Conservation (phyloP, 257 asterid genomes). For the Nyctanthes arbortristis region DNA sequence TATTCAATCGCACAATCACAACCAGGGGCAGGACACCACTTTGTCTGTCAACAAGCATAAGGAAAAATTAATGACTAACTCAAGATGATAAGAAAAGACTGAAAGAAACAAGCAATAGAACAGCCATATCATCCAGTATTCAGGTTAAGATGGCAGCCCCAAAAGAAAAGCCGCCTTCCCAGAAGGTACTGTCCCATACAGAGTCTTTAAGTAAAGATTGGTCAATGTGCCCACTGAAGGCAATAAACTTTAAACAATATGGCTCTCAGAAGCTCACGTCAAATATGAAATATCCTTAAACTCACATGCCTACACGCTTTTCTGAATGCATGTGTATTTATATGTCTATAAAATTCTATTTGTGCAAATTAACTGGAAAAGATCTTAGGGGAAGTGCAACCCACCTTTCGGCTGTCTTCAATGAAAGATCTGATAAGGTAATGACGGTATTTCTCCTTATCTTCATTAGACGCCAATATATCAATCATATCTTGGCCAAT, state of each 20-base stretch:
- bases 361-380: neutral
- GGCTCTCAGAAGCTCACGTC: neutral
- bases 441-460: slow-evolving; percentile 74
- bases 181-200: slow-evolving; percentile 4
- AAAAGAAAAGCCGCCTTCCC: slow-evolving; percentile 10
- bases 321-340: slow-evolving; percentile 4
- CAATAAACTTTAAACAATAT: neutral
- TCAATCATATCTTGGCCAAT: slow-evolving; percentile 84
- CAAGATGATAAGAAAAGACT: neutral
- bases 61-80: slow-evolving; percentile 1
- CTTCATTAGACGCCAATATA: slow-evolving; percentile 51
- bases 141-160: slow-evolving; percentile 5
- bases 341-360: neutral
- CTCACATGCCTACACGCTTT: neutral
- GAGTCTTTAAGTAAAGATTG: neutral
- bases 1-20: slow-evolving; percentile 91
- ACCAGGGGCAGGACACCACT: slow-evolving; percentile 99
- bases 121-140: slow-evolving; percentile 12
- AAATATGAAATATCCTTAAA: neutral
- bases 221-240: neutral
- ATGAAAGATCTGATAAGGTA: slow-evolving; percentile 90
- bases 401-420: slow-evolving; percentile 93
- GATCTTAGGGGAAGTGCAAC: slow-evolving; percentile 19
- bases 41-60: slow-evolving; percentile 55
- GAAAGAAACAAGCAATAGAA: slow-evolving; percentile 8